Conservation (phyloP, 2,329 filamentous ascomycete genomes). For the Ilyonectria destructans region DNA sequence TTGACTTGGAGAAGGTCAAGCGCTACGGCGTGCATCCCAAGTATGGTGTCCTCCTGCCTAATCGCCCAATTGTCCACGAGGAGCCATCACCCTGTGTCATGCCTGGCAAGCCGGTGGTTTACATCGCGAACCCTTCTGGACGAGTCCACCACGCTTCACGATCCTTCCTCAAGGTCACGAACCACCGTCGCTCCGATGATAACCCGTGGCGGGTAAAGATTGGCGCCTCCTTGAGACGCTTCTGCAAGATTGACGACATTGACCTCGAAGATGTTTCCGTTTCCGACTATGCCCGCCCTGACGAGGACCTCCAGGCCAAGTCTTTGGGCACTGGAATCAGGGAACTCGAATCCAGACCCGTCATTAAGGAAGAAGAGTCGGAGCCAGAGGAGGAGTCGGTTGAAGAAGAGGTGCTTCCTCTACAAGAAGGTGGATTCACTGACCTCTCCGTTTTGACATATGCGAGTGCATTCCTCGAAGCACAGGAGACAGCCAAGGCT, state of each 20-base stretch:
- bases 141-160: conserved; percentile 67
- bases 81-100: conserved; percentile 59
- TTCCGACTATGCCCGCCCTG: conserved; percentile 53
- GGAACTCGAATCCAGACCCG: conserved; percentile 53
- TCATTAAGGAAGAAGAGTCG: conserved; percentile 47
- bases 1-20: conserved; percentile 67
- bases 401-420: conserved; percentile 43
- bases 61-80: conserved; percentile 63
- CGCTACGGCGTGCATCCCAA: conserved; percentile 68
- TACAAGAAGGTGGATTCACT: conserved; percentile 48
- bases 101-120: conserved; percentile 65
- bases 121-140: conserved; percentile 64
- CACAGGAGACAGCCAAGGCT: conserved; percentile 48
- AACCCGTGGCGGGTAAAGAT: conserved; percentile 55
- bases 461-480: conserved; percentile 52
- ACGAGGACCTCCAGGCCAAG: conserved; percentile 53
- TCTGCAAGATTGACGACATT: conserved; percentile 57
- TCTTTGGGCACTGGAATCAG: conserved; percentile 56
- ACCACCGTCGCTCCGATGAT: conserved; percentile 54
- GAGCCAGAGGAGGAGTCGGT: conserved; percentile 49
- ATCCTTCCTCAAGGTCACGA: conserved; percentile 56
- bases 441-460: conserved; percentile 53
- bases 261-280: conserved; percentile 53
- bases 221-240: conserved; percentile 53
- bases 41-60: conserved; percentile 68